phyloP scores from a whole-genome alignment of 768 basidiomycete species.

The Tephrocybe sp. region DNA sequence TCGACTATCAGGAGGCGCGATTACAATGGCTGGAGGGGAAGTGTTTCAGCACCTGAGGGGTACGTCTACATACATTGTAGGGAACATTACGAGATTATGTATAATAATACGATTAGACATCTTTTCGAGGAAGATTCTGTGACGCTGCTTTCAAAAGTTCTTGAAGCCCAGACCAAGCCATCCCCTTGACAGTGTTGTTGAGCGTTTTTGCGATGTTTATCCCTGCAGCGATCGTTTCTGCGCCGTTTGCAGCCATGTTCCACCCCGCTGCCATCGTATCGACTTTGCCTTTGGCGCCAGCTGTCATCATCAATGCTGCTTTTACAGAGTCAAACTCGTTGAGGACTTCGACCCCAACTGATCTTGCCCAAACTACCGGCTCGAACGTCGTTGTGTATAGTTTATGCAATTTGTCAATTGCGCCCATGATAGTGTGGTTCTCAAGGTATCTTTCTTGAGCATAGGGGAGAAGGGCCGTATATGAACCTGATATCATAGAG shows the following conservation, averaged over 20 bases:
- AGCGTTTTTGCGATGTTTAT: constrained; percentile 30
- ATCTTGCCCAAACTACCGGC: constrained; percentile 84
- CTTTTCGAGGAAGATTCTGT: not conserved
- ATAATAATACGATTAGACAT: not conserved
- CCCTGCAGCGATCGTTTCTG: constrained; percentile 42
- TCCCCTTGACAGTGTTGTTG: constrained; percentile 24
- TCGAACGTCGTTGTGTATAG: constrained; percentile 69
- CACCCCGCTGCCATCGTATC: constrained; percentile 24
- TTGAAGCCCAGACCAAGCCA: constrained; percentile 28
- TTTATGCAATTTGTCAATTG: constrained; percentile 88
- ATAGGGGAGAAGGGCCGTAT: constrained; percentile 75
- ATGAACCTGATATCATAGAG: constrained; percentile 52
- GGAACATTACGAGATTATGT: not conserved
- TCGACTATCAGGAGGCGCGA: constrained; percentile 5
- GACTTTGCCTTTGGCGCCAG: constrained; percentile 43
- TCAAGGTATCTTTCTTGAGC: constrained; percentile 77
- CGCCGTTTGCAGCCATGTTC: constrained; percentile 41
- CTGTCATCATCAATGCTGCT: constrained; percentile 78
- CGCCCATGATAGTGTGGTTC: constrained; percentile 85
- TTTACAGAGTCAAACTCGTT: constrained; percentile 89
- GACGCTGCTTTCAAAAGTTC: constrained; percentile 24
- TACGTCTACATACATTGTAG: not conserved
- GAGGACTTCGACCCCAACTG: constrained; percentile 84
- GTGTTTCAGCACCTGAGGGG: not conserved
- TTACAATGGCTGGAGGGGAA: constrained; percentile 4